phyloP scores from a whole-genome alignment of 805 yeast species.

The Pichia cabralensis region DNA sequence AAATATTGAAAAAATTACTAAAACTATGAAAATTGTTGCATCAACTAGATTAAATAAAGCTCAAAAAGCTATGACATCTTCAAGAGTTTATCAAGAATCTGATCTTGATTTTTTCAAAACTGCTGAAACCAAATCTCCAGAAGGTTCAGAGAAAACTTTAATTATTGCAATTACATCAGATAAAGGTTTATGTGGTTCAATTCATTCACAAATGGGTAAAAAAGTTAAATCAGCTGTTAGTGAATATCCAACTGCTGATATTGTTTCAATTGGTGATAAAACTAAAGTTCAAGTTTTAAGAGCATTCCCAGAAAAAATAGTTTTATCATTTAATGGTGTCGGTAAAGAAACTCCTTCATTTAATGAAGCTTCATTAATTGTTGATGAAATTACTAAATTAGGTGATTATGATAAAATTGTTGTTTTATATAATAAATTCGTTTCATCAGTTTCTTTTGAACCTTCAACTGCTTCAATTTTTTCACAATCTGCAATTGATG shows the following conservation, averaged over 20 bases:
- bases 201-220: slow-evolving; percentile 91
- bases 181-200: slow-evolving; percentile 98
- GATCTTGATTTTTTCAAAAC: slow-evolving; percentile 70
- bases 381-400: slow-evolving; percentile 68
- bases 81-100: slow-evolving; percentile 75
- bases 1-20: slow-evolving; percentile 98
- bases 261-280: slow-evolving; percentile 92
- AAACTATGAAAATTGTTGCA: slow-evolving; percentile 99
- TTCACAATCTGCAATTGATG: slow-evolving; percentile 62
- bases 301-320: slow-evolving; percentile 60
- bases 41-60: slow-evolving; percentile 95
- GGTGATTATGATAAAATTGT: slow-evolving; percentile 70
- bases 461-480: slow-evolving; percentile 62
- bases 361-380: slow-evolving; percentile 77
- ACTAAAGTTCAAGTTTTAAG: slow-evolving; percentile 81
- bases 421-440: slow-evolving; percentile 79
- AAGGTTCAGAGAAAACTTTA: slow-evolving; percentile 46
- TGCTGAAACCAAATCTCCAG: slow-evolving; percentile 63
- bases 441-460: slow-evolving; percentile 82
- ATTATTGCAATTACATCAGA: slow-evolving; percentile 88
- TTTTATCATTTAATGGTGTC: slow-evolving; percentile 75
- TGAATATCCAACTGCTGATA: slow-evolving; percentile 58
- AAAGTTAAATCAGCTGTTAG: slow-evolving; percentile 62
- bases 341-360: slow-evolving; percentile 97
- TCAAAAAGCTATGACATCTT: slow-evolving; percentile 83